phyloP scores from a whole-genome alignment of 257 asterid species.

The Solanum chilense region DNA sequence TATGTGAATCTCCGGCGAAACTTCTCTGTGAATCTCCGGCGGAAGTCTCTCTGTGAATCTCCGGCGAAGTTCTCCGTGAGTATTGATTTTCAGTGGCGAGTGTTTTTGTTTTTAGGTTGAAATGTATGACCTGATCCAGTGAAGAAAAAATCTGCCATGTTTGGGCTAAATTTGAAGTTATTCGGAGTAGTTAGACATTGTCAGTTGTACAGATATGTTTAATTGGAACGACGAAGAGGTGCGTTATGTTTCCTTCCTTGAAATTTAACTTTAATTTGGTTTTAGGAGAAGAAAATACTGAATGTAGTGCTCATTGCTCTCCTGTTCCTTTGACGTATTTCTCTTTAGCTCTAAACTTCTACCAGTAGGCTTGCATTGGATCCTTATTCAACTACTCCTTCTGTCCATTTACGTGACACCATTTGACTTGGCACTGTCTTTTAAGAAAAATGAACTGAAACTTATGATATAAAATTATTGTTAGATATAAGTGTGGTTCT shows the following conservation, averaged over 20 bases:
- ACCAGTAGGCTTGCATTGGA: not conserved
- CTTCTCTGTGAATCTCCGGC: not conserved
- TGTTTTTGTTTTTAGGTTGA: not conserved
- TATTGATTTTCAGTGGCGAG: slow-evolving; percentile 4
- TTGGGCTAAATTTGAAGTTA: slow-evolving; percentile 25
- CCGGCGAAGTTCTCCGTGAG: not conserved
- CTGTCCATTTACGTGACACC: too few relatives aligned
- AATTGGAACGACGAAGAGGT: slow-evolving; percentile 98
- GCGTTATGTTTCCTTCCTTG: not conserved
- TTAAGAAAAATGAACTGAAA: not conserved
- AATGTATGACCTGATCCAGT: slow-evolving; percentile 8
- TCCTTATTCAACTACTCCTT: not conserved
- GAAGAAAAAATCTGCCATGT: slow-evolving; percentile 42
- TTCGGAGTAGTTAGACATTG: slow-evolving; percentile 13
- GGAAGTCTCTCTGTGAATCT: not conserved
- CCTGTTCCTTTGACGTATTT: not conserved
- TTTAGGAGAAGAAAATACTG: not conserved
- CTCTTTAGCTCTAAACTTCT: not conserved
- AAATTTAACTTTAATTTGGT: not conserved
- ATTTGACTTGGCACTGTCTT: too few relatives aligned
- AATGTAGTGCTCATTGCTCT: not conserved
- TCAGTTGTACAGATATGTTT: slow-evolving; percentile 62
- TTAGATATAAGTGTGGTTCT: not conserved
- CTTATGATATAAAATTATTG: not conserved
- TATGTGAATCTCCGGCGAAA: not conserved